Base-by-base conservation (phyloP, 1,139 yeast species). In the Yamadazyma trypodendri region DNA sequence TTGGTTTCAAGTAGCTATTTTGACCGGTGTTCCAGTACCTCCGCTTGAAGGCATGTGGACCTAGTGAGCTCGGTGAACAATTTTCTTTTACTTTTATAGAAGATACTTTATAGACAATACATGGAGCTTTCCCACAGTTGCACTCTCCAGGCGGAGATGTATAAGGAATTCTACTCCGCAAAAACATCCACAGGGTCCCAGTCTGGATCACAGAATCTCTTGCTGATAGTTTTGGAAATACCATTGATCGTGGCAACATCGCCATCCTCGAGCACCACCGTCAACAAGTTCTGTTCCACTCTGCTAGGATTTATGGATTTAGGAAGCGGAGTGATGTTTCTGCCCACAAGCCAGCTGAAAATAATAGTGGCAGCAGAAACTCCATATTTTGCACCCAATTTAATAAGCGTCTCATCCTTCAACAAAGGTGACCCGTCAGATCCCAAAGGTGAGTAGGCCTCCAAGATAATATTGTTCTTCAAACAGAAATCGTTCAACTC, bases 391-490 rank as follows among this genome's bases (percentile, higher is more conserved):
- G 64, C 51, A 30, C 78, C 77, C 37, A 79, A 46, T 22, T 59
- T 56, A 15, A 54, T 41, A 5, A 79, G 65, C 3, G 61, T 44
- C 28, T 68, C 67, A 37, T 74, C 58, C 44, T 71, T 63, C 44
- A 72, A 52, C 34, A 74, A 58, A 34, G 83, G 82, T 6, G 81
- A 76, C 34, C 76, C 75, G 12, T 55, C 50, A 2, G 79, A 68
- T 9, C 84, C 84, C 48, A 79, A 63, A 31, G 85, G 84, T 5
- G 84, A 77, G 52, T 74, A 80, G 4, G 84, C 81, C 37, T 72
- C 75, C 28, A 77, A 51, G 23, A 60, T 42, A 41, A 79, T 75
- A 11, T 64, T 64, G 39, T 78, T 55, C 9, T 61, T 49, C 38
- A 62, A 61, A 45, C 72, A 65, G 54, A 54, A 78, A 9, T 34